Base-by-base conservation (phyloP, 495 filamentous ascomycete genomes). In the Aspergillus olivimuriae region DNA sequence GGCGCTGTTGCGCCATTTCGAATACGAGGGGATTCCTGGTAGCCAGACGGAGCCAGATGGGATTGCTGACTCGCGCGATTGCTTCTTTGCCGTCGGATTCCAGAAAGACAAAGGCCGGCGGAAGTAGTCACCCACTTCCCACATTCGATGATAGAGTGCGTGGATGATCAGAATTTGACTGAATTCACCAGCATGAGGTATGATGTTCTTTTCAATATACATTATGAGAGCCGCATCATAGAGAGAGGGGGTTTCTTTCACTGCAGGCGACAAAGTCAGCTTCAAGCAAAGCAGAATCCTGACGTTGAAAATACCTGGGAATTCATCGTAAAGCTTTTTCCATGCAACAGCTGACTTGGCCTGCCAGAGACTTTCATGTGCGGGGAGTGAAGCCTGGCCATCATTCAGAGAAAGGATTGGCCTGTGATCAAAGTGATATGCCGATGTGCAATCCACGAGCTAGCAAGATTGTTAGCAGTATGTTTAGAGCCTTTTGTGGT, bases 1-100 rank as follows among this genome's bases (percentile, higher is more conserved):
- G 15, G 71, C 65, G 35, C 71, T 70, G 48, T 78, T 78, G 20
- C 73, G 66, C 75, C 75, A 78, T 42, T 73, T 75, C 3, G 73
- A 66, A 43, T 69, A 74, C 0, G 66, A 68, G 5, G 69, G 66
- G 14, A 72, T 72, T 5, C 65, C 62, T 3, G 73, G 73, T 8
- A 73, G 67, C 73, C 71, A 76, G n/a, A 74, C 63, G 24, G 66
- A 61, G 3, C 62, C 57, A 1, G 57, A 61, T 14, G 57, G 57
- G 10, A 70, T 61, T 4, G 64, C 62, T 16, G 58, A 47, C 21
- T 61, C 53, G 12, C 69, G 57, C 14, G 65, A 57, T 26, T 71
- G 63, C 45, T 63, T 71, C 30, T 64, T 65, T 1, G 71, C 71
- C 2, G 69, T 69, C 7, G 74, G 74, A 20, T 60, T 64, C 70